Evolutionary conservation across 2,329 filamentous ascomycete genomes (phyloP).

Genomic region (Hypomyces perniciosus): DNA sequence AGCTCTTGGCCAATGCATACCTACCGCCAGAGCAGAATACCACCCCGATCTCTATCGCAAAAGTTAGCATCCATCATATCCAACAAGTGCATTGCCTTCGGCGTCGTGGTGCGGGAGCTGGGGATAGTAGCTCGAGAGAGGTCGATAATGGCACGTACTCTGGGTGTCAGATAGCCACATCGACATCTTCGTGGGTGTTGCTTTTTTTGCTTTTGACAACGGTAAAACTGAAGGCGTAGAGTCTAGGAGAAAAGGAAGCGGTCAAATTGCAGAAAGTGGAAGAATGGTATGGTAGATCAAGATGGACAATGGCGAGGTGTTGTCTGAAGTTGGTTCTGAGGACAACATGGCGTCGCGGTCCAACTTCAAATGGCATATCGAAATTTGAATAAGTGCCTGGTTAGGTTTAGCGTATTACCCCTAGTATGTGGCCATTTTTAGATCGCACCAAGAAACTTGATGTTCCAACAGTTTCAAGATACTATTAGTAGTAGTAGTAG

Average conservation of each 20-base stretch:
- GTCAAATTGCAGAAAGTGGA: not conserved
- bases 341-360: not conserved
- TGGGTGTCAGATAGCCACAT: slow-evolving; percentile 97
- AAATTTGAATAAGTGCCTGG: too few species aligned
- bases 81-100: not conserved
- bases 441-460: too few species aligned
- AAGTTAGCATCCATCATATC: slow-evolving; percentile 25
- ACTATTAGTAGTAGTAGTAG: too few species aligned
- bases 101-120: not conserved
- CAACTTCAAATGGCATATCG: too few species aligned
- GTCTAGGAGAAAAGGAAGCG: not conserved
- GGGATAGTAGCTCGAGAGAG: not conserved
- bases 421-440: too few species aligned
- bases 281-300: not conserved
- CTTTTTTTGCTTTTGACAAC: not conserved
- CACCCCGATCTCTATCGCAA: slow-evolving; percentile 78
- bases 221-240: too few species aligned
- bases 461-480: too few species aligned
- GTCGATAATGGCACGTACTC: slow-evolving; percentile 56
- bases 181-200: slow-evolving; percentile 42
- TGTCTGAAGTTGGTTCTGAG: not conserved
- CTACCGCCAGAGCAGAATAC: slow-evolving; percentile 96
- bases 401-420: too few species aligned
- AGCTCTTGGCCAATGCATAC: slow-evolving; percentile 35
- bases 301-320: not conserved